Conservation (phyloP, 2,329 filamentous ascomycete genomes). For the Bertia moriformis region DNA sequence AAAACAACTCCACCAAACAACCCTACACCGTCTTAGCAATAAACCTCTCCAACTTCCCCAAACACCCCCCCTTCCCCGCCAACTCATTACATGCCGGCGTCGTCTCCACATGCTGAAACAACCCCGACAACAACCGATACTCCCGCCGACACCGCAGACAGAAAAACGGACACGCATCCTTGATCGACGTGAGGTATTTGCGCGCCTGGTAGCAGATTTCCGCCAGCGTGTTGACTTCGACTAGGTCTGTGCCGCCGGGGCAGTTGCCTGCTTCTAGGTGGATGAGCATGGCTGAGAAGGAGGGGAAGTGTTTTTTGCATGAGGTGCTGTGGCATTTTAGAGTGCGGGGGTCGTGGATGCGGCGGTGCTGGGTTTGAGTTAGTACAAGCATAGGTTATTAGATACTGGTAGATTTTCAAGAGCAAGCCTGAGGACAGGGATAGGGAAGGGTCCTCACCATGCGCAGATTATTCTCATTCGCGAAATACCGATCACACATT, state of each 20-base stretch:
- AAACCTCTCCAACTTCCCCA: neutral
- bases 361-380: too few species aligned
- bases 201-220: neutral
- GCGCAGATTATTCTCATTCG: constrained; percentile 5
- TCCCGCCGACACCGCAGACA: constrained; percentile 4
- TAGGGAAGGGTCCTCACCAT: constrained; percentile 5
- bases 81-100: constrained; percentile 4
- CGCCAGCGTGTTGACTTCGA: constrained; percentile 2
- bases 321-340: constrained; percentile 7
- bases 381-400: too few species aligned
- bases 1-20: neutral
- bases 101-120: constrained; percentile 10
- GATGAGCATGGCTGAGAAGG: constrained; percentile 10
- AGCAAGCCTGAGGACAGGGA: neutral
- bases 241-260: constrained; percentile 2
- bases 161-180: neutral
- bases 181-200: neutral
- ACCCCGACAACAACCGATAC: constrained; percentile 6
- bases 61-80: neutral
- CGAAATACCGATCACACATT: constrained; percentile 5
- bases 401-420: neutral
- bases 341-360: neutral
- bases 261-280: constrained; percentile 11
- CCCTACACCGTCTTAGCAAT: neutral
- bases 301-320: constrained; percentile 7